Conservation (phyloP, 179 eudicot species). For the Monotropa hypopitys region DNA sequence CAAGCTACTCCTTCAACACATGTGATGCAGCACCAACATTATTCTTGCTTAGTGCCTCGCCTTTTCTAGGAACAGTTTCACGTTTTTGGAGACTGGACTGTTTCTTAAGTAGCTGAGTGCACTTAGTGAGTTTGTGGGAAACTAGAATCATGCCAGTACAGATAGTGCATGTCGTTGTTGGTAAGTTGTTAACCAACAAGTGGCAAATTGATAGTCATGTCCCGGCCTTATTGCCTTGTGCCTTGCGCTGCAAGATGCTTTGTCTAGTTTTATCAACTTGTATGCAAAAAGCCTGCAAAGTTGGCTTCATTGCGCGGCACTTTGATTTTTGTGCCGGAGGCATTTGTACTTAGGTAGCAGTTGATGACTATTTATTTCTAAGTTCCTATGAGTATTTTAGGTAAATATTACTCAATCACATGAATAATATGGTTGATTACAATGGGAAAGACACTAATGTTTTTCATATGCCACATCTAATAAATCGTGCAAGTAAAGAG, state of each 20-base stretch:
- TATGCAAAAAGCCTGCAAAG: neutral
- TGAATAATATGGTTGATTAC: slow-evolving; percentile 5
- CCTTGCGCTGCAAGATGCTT: neutral
- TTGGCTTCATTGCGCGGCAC: neutral
- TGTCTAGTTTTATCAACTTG: neutral
- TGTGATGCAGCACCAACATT: neutral
- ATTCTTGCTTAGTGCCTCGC: neutral
- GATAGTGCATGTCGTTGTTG: neutral
- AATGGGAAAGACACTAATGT: neutral
- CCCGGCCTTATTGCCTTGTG: neutral
- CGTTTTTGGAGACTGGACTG: neutral
- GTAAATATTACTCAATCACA: neutral
- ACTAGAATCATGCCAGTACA: neutral
- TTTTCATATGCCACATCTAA: too few relatives aligned
- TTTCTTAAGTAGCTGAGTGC: neutral
- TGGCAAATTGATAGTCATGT: neutral
- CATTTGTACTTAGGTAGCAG: neutral
- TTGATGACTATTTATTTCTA: neutral
- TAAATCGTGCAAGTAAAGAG: too few relatives aligned
- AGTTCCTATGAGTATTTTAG: neutral
- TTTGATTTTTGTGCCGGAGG: slow-evolving; percentile 4
- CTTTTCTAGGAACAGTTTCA: neutral
- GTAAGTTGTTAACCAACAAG: neutral
- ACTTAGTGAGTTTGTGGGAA: neutral
- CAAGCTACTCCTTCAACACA: neutral